These are phyloP conservation scores for Hanseniaspora lindneri DNA, from an alignment of 805 yeast species.

Conservation along the genomic window DNA sequence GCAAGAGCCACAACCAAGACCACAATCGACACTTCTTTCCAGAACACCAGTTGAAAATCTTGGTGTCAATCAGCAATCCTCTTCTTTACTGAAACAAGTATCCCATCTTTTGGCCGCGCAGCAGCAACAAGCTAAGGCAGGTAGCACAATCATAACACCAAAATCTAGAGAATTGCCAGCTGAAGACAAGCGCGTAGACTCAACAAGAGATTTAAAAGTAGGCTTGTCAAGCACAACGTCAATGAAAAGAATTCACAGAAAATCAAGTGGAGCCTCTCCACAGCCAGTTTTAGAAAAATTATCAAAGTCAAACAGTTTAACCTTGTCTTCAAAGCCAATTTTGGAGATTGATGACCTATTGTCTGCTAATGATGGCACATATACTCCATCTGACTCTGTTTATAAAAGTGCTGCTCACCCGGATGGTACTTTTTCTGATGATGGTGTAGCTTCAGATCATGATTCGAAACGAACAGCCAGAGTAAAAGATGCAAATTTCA, in stretches of 20 bases:
- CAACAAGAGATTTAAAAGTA: constrained; percentile 22
- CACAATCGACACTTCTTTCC: too few relatives aligned
- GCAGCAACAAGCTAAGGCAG: not conserved
- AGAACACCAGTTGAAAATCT: not conserved
- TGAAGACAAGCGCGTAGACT: constrained; percentile 25
- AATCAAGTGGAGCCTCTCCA: constrained; percentile 17
- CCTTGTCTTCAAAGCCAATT: not conserved
- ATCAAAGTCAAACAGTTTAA: not conserved
- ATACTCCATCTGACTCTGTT: constrained; percentile 17
- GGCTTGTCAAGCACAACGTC: constrained; percentile 25
- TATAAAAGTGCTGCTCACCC: constrained; percentile 12
- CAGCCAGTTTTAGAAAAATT: not conserved
- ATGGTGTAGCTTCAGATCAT: constrained; percentile 18
- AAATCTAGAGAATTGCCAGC: constrained; percentile 27
- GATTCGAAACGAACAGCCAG: constrained; percentile 27
- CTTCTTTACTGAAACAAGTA: constrained; percentile 12
- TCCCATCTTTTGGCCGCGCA: constrained; percentile 9
- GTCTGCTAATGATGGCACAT: not conserved
- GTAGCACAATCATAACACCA: constrained; percentile 27
- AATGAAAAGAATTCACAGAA: constrained; percentile 26
- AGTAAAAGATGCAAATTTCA: constrained; percentile 6
- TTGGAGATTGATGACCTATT: constrained; percentile 12
- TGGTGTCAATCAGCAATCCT: not conserved
- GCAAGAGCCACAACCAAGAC: constrained; percentile 8
- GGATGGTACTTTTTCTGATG: constrained; percentile 18